A percentile compares a stretch with the other conserved stretches of the same genome.
These are phyloP conservation scores for sorghum (Sorghum bicolor) DNA, from an alignment of 176 grass and related monocot genomes.

Conservation along the genomic window DNA sequence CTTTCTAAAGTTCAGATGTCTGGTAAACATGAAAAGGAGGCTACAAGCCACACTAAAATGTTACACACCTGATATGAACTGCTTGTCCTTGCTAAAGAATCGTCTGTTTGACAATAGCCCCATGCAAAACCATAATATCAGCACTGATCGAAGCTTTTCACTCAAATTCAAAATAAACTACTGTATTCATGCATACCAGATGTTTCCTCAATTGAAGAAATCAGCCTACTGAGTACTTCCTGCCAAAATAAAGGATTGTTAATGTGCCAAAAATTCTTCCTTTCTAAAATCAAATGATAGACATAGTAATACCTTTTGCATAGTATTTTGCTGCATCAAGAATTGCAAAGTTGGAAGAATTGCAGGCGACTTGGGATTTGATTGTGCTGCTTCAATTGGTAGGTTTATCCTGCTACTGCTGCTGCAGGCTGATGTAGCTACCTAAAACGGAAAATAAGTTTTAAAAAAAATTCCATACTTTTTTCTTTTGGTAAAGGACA, in stretches of 20 bases:
- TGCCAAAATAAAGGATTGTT: conserved; percentile 39
- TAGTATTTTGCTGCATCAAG: conserved; percentile 85
- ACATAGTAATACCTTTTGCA: conserved; percentile 70
- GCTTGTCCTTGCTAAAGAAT: conserved; percentile 38
- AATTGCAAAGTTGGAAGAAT: conserved; percentile 76
- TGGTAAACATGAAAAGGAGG: not conserved
- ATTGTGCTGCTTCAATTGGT: conserved; percentile 34
- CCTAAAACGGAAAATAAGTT: conserved; percentile 46
- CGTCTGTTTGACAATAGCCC: conserved; percentile 33
- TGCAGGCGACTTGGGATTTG: conserved; percentile 24
- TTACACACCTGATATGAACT: conserved; percentile 59
- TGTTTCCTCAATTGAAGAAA: conserved; percentile 75
- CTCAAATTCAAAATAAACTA: conserved; percentile 25
- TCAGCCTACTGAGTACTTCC: conserved; percentile 86
- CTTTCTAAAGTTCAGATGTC: conserved; percentile 17
- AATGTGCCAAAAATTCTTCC: conserved; percentile 16
- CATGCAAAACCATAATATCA: conserved; percentile 42
- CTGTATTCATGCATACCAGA: conserved; percentile 43
- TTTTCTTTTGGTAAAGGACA: not conserved
- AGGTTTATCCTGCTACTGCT: conserved; percentile 36
- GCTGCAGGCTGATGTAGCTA: conserved; percentile 39
- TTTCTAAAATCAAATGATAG: not conserved
- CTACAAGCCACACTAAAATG: not conserved
- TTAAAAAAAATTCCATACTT: not conserved
- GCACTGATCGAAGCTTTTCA: conserved; percentile 11